Evolutionary conservation across 805 yeast species (phyloP), one percentile per base, ranked within the genome.

Genomic region (Cyberlindnera suaveolens): DNA sequence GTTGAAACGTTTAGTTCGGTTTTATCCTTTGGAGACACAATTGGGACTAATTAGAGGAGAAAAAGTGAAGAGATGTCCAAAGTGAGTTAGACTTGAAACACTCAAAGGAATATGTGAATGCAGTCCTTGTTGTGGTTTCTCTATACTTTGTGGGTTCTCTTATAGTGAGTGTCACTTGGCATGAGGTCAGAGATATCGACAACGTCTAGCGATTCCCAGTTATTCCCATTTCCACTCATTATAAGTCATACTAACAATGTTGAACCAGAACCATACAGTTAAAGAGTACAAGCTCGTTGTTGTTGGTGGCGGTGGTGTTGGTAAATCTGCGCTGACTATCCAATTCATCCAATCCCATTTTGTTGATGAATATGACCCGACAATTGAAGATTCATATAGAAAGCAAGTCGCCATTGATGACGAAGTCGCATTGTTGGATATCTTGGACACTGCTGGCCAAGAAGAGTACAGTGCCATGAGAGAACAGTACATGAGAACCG

Each of bases 241-340:
- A 34, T 23, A 17, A 5, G 3, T 13, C 38, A 10, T 15, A 36
- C 31, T 33, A 33, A 15, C 18, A 33, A 23, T 23, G 6, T 23
- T 10, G 27, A 23, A 23, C 6, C 11, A 54, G 51, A 54, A 46
- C 39, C 60, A 56, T 35, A 65, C 63, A 37, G 71, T 77, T 44
- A 75, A 84, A 64, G 96, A 90, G 65, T 91, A 82, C 63, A 89
- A 95, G 62, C 68, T 93, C 46, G 99, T 93, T 5, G 97, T 91
- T 36, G 96, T 91, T 44, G 99, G 98, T 44, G 97, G 97, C 33
- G 98, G 98, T 61, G 97, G 96, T 67, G 99, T 93, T 43, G 99
- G 99, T 67, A 93, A 93, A 65, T 84, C 95, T 19, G 98, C 99
- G 6, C 70, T 93, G 50, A 93, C 99, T 23, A 93, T 93, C 51